Base-by-base conservation (phyloP, 2,329 filamentous ascomycete species). In the Apiospora arundinis region DNA sequence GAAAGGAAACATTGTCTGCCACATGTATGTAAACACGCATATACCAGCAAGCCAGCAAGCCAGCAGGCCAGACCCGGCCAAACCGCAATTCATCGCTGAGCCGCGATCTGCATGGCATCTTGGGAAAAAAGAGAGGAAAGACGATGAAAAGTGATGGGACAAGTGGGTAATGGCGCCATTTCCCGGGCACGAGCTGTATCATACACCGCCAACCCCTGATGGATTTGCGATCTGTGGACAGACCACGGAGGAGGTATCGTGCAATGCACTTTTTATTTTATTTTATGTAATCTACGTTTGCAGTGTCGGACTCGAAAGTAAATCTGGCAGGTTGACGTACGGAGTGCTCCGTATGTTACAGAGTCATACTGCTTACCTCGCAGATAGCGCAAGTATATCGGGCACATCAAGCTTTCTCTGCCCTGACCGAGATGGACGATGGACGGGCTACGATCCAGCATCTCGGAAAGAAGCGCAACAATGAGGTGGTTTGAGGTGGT, bases 111-210 rank as follows among this genome's bases (percentile, higher is more conserved):
- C 32, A 60, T 28, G 40, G 56, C 32, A 52, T 56, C 56, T 40
- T 23, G 32, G 32, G 32, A 23, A 63, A 63, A 63, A 4, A 40
- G 9, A 60, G 52, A 28, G 16, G 18, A 18, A 28, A 21, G 37
- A 60, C 28, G 0, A 37, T 37, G 56, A 40, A 32, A 23, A 63
- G n/a, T 63, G 32, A 63, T 32, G 56, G 56, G 70, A 71, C 40
- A 32, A 23, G 70, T 71, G 70, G 70, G 70, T 49, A 69, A 67
- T 71, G 67, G 70, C 67, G 45, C 70, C 70, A 71, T 65, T 69
- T 52, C 60, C 42, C 67, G 48, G 66, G 42, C 66, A 67, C 45
- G 23, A 67, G 42, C 66, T n/a, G 56, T 63, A 40, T 40, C 56
- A 63, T 63, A 63, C 28, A 40, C 56, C 56, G 56, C 56, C 56